Base-by-base conservation (phyloP, 2,329 filamentous ascomycete genomes). In the Capronia americana region DNA sequence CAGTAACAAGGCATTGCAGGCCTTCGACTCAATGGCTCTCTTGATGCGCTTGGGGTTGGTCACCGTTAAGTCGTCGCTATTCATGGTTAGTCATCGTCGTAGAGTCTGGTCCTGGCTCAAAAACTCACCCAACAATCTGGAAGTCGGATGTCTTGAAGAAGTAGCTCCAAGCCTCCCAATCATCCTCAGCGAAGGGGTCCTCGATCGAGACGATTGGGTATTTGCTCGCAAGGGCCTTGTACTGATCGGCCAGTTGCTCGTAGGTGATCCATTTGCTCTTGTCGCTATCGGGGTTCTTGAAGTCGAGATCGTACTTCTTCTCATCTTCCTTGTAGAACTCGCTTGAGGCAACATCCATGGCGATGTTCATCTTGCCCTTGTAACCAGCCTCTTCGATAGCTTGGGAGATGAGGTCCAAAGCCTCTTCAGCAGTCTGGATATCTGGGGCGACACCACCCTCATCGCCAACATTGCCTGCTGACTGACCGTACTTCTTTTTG, bases 151-250 rank as follows among this genome's bases (percentile, higher is more conserved):
- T 95, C 91, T 97, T 97, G 91, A 91, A 97, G 90, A 98, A 99
- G 90, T 98, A 97, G 89, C 92, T 96, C 95, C 95, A 99, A 70
- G 95, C 95, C 88, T 98, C 94, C 95, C 95, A 99, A 87, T 99
- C 95, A 78, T 98, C 95, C 88, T 99, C 95, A 72, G 92, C 94
- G 84, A 99, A 99, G 79, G 95, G 95, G 81, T 99, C 95, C 86
- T 99, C 95, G 76, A 99, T 98, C 82, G 88, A 92, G 84, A 98
- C 92, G 78, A 99, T 99, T 77, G 95, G 94, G 86, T 99, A 99
- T 86, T 97, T 97, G 87, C 89, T 87, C 79, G 87, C 86, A 69
- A 99, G 89, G 55, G 89, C 85, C 81, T 91, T 88, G 90, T 99
- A 98, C 76, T 96, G 85, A 77, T 90, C 89, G 79, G 95, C 94